phyloP scores from a whole-genome alignment of 2,329 filamentous ascomycete species.

The Parasarocladium wereldwijsianum region DNA sequence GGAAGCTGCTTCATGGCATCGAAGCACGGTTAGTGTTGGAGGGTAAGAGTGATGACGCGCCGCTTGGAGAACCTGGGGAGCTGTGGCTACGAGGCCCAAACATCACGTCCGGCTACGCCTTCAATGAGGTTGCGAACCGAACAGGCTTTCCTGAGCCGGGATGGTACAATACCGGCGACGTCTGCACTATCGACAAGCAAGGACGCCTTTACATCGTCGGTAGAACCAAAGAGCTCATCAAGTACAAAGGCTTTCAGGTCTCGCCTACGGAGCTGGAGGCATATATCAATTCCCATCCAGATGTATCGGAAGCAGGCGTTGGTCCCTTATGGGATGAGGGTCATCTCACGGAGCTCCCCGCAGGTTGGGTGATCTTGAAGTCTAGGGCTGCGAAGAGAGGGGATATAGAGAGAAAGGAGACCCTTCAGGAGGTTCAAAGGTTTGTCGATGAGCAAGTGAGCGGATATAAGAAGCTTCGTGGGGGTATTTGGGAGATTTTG shows the following conservation, averaged over 20 bases:
- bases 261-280: constrained; percentile 21
- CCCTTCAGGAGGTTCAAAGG: constrained; percentile 16
- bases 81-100: constrained; percentile 28
- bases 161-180: constrained; percentile 31
- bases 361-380: constrained; percentile 21
- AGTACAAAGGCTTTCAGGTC: constrained; percentile 27
- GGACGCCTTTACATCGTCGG: constrained; percentile 21
- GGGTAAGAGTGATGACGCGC: constrained; percentile 18
- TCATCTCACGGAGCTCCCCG: constrained; percentile 22
- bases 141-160: constrained; percentile 20
- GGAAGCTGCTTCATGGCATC: constrained; percentile 21
- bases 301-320: constrained; percentile 20
- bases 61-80: constrained; percentile 22
- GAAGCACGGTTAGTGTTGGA: constrained; percentile 24
- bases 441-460: constrained; percentile 20
- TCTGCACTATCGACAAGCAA: constrained; percentile 20
- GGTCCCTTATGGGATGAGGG: constrained; percentile 20
- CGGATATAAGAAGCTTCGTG: constrained; percentile 25
- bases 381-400: constrained; percentile 7
- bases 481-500: constrained; percentile 19
- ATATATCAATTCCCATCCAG: constrained; percentile 20
- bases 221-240: constrained; percentile 25
- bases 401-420: constrained; percentile 6
- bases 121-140: constrained; percentile 21
- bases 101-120: constrained; percentile 25